A percentile compares a stretch with the other conserved stretches of the same genome.
phyloP scores from a whole-genome alignment of 805 yeast species.

The Schizosaccharomyces pombe region DNA sequence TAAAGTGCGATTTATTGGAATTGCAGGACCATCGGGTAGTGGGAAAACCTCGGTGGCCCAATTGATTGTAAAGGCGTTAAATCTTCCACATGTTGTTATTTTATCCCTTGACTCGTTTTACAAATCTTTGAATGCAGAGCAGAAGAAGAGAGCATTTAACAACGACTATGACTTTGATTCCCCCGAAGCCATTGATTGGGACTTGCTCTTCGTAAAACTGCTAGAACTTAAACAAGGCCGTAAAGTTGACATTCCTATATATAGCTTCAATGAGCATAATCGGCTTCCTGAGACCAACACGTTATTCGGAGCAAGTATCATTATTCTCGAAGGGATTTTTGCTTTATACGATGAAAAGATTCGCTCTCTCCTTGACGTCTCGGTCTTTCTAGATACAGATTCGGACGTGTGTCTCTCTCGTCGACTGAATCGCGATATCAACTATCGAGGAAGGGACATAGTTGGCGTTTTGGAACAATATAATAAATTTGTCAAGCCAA shows the following conservation, averaged over 20 bases:
- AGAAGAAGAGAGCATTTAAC: slow-evolving; percentile 32
- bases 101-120: slow-evolving; percentile 81
- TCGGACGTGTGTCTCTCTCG: slow-evolving; percentile 79
- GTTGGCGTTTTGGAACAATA: slow-evolving; percentile 69
- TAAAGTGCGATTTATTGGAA: neutral
- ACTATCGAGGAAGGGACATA: slow-evolving; percentile 66
- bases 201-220: slow-evolving; percentile 40
- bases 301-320: slow-evolving; percentile 82
- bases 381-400: slow-evolving; percentile 72
- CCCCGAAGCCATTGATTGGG: slow-evolving; percentile 68
- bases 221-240: slow-evolving; percentile 44
- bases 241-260: slow-evolving; percentile 40
- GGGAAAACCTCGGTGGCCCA: slow-evolving; percentile 88
- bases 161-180: slow-evolving; percentile 67
- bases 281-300: slow-evolving; percentile 44
- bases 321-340: slow-evolving; percentile 76
- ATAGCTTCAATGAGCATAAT: slow-evolving; percentile 40
- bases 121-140: slow-evolving; percentile 41
- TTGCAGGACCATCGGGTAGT: slow-evolving; percentile 27
- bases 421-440: slow-evolving; percentile 64
- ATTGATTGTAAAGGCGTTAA: slow-evolving; percentile 43
- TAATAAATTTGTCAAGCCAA: slow-evolving; percentile 80
- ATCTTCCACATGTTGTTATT: slow-evolving; percentile 73
- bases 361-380: slow-evolving; percentile 56
- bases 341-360: slow-evolving; percentile 52